phyloP scores from a whole-genome alignment of 306 rosid species.

The Luffa acutangula region DNA sequence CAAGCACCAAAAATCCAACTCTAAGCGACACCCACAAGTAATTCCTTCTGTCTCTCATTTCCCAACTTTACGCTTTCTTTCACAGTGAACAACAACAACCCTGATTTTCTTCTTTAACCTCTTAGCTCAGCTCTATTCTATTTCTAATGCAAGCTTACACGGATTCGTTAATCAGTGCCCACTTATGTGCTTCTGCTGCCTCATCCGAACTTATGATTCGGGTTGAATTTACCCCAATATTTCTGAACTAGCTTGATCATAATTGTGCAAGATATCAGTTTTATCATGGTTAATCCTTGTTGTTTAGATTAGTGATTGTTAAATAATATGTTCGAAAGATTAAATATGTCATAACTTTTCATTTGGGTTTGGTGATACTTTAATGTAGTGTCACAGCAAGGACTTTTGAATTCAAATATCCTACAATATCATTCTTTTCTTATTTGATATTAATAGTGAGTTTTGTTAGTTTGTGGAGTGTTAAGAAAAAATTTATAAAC shows the following conservation, averaged over 20 bases:
- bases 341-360: not conserved
- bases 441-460: not conserved
- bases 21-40: slow-evolving; percentile 22
- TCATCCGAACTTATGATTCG: not conserved
- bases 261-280: not conserved
- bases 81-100: not conserved
- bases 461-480: not conserved
- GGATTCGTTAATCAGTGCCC: not conserved
- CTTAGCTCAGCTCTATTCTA: not conserved
- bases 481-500: not conserved
- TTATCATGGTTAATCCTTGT: not conserved
- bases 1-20: slow-evolving; percentile 23
- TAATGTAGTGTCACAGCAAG: not conserved
- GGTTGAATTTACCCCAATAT: not conserved
- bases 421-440: not conserved
- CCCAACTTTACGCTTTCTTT: not conserved
- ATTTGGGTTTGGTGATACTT: not conserved
- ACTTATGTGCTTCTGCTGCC: not conserved
- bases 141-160: not conserved
- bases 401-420: not conserved
- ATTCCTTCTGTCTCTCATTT: not conserved
- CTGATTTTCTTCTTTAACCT: not conserved
- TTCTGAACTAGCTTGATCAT: not conserved
- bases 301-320: not conserved
- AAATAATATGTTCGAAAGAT: too few species aligned